Conservation (phyloP, 768 basidiomycete genomes). For the Mrakia blollopis region DNA sequence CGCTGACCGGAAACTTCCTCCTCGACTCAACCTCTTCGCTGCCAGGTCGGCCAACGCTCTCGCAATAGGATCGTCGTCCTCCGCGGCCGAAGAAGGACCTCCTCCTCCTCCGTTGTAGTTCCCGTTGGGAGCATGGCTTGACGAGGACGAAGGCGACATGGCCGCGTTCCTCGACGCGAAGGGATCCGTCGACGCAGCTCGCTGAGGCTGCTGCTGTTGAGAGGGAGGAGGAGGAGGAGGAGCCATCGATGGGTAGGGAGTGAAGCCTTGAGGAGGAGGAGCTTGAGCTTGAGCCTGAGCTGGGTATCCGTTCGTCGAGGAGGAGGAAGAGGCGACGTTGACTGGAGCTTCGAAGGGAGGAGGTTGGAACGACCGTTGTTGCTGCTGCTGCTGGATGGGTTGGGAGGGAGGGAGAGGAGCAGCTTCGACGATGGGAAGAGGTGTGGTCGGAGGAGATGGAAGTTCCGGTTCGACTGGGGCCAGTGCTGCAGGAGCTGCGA, state of each 20-base stretch:
- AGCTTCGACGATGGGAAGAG: neutral
- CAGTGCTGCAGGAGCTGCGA: neutral
- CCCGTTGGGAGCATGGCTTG: neutral
- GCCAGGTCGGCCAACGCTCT: conserved; percentile 45
- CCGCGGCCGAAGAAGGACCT: conserved; percentile 33
- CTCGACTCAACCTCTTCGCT: conserved; percentile 27
- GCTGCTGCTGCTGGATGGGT: neutral
- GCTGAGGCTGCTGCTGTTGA: conserved; percentile 7
- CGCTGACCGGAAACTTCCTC: conserved; percentile 20
- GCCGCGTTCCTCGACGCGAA: neutral
- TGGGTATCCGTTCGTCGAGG: neutral
- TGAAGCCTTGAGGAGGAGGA: neutral
- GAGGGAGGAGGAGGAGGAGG: conserved; percentile 1
- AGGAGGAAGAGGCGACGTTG: neutral
- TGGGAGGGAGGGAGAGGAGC: neutral
- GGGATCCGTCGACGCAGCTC: conserved; percentile 6
- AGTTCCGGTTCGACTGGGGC: neutral
- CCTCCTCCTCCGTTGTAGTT: neutral
- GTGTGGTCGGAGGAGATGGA: neutral
- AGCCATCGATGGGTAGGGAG: neutral
- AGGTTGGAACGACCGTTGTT: neutral
- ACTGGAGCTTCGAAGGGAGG: conserved; percentile 1
- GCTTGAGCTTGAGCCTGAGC: neutral
- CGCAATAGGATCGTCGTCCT: conserved; percentile 48
- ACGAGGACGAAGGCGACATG: neutral